Base-by-base conservation (phyloP, 1,284 basidiomycete genomes). In the Ceratobasidium sp. region DNA sequence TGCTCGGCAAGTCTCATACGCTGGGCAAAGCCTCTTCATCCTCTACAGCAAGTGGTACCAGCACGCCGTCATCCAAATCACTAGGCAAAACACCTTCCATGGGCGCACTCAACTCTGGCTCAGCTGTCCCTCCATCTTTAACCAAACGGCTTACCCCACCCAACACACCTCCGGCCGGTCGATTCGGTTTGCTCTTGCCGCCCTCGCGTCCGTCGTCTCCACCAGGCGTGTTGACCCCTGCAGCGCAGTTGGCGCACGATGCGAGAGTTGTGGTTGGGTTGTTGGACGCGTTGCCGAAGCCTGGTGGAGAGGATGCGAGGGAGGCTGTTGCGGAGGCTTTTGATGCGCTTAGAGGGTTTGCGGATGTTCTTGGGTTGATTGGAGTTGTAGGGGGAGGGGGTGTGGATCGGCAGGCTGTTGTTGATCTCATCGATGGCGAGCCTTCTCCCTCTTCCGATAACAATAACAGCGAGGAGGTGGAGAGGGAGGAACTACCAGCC, bases 301-400 rank as follows among this genome's bases (percentile, higher is more conserved):
- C 93, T n/a, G 84, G 82, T 5, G 86, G 87, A 64, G 78, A 78
- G 6, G 84, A 93, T 23, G 93, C 94, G 13, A 87, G 88, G 33
- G 94, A 95, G 82, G 94, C 92, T 1, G 93, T 94, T 4, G 90
- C 92, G 67, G 94, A 94, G 82, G 94, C 92, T 0, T 91, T 92
- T 81, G 89, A 89, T 75, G 91, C 90, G 9, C 85, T 95, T 40
- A 86, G 87, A 80, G 88, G 90, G 23, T 78, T 81, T 51, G 60
- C 78, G 3, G 77, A 75, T 1, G 76, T 81, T 6, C 66, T 77
- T 51, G 51, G 76, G 7, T 79, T 78, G 23, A 84, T 94, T 26
- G 86, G 86, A 13, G 33, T 94, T 26, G 86, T 86, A 13, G 33
- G 33, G 4, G 86, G 87, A 15, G 86, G 94, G 39, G 85, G 93